Evolutionary conservation across 2,329 filamentous ascomycete species (phyloP), one percentile per base, ranked within the genome.

Genomic region (Exserohilum turcica): DNA sequence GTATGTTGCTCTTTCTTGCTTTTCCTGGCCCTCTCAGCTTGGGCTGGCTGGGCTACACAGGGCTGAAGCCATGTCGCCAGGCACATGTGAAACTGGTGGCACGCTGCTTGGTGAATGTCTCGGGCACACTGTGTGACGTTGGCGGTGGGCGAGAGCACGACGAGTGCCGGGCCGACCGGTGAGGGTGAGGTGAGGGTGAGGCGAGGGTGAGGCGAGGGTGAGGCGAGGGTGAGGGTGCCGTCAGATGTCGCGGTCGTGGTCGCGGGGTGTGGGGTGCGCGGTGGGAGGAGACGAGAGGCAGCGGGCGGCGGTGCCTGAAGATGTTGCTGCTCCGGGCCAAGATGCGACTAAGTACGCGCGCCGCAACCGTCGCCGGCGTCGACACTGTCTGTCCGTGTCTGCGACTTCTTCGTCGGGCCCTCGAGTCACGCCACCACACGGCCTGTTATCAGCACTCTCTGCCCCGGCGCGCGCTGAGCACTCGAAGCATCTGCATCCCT

Each of bases 261-360:
- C 16, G 18, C 28, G 24, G 10, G 18, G 10, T 19, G 40, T 16
- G 21, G 18, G 21, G 15, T 16, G 32, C 31, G 36, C 36, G 33
- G 47, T 39, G 45, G 35, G 44, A 38, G 13, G 35, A 28, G 38
- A 28, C n/a, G n/a, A n/a, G n/a, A n/a, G n/a, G n/a, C n/a, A n/a
- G n/a, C n/a, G 31, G 28, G 29, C 28, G 21, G 48, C 18, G 47
- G 57, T 60, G 52, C 55, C 55, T 58, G 57, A 56, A 60, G 57
- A 60, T 60, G 48, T 40, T 45, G 38, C 52, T 37, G 37, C 28
- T 46, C 44, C 59, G 53, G 59, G 58, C 58, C 52, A 56, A 56
- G 21, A 24, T 24, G 46, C 37, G n/a, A 33, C 42, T 32, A 28
- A 21, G 28, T 54, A 53, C 52, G 55, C 38, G 52, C 53, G 53